Conservation (phyloP, 495 filamentous ascomycete species). For the Choiromyces venosus region DNA sequence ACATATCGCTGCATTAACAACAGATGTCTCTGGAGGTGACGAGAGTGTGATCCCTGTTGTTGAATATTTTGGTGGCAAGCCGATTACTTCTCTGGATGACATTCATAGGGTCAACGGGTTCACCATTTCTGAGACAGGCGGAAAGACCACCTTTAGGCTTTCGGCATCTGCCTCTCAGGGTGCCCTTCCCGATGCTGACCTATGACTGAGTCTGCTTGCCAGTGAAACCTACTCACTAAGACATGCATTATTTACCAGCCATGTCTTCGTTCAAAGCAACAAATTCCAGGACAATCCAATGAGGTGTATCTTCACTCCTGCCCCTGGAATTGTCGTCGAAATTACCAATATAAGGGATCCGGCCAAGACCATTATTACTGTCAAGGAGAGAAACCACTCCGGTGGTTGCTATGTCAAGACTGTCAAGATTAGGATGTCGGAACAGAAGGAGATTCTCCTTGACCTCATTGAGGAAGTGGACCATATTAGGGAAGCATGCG, state of each 20-base stretch:
- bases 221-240: constrained; percentile 82
- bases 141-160: constrained; percentile 74
- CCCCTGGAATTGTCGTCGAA: constrained; percentile 79
- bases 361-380: constrained; percentile 68
- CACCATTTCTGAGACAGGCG: constrained; percentile 63
- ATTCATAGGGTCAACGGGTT: constrained; percentile 65
- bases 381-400: constrained; percentile 62
- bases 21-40: constrained; percentile 74
- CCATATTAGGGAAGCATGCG: constrained; percentile 68
- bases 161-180: constrained; percentile 61
- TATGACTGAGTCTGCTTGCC: constrained; percentile 87
- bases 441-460: constrained; percentile 71
- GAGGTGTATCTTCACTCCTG: constrained; percentile 79
- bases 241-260: constrained; percentile 86
- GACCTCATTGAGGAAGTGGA: constrained; percentile 86
- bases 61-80: constrained; percentile 90
- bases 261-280: constrained; percentile 89
- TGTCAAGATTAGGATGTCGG: constrained; percentile 70
- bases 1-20: constrained; percentile 71
- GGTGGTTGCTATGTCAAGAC: constrained; percentile 70
- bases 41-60: constrained; percentile 70
- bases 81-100: constrained; percentile 60
- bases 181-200: constrained; percentile 64
- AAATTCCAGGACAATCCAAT: constrained; percentile 96
- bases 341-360: constrained; percentile 70